Evolutionary conservation across 75 land plant species (phyloP).

Genomic region (Pinus albicaulis): DNA sequence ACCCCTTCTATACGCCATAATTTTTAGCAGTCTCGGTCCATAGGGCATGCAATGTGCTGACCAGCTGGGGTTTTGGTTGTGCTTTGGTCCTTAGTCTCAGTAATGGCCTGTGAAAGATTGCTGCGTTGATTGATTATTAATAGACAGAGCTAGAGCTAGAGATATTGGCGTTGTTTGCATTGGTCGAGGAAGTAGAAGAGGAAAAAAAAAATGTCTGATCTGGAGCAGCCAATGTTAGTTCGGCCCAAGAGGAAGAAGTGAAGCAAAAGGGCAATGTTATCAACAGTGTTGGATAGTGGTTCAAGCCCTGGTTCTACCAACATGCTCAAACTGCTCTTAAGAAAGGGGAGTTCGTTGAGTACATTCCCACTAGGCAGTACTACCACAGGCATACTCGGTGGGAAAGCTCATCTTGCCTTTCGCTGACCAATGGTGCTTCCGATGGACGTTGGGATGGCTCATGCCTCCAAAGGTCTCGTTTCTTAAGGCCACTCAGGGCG

Average conservation of each 20-base stretch:
- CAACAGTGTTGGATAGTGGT: slow-evolving; percentile 92
- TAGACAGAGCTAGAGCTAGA: too few species aligned
- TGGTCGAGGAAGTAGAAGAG: too few species aligned
- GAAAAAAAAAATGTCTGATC: slow-evolving; percentile 33
- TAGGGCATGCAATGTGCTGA: too few species aligned
- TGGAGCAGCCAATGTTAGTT: slow-evolving; percentile 52
- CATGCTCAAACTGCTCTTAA: slow-evolving; percentile 86
- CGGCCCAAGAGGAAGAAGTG: slow-evolving; percentile 90
- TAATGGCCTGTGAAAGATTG: too few species aligned
- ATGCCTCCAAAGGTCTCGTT: slow-evolving; percentile 99
- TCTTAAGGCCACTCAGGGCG: slow-evolving; percentile 98
- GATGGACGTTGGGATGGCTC: slow-evolving; percentile 84
- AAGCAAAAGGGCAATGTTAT: slow-evolving; percentile 86
- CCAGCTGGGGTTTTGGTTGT: too few species aligned
- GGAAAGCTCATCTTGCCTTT: slow-evolving; percentile 97
- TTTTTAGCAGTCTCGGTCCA: too few species aligned
- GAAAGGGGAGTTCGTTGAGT: slow-evolving; percentile 93
- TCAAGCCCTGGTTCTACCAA: slow-evolving; percentile 98
- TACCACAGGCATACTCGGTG: slow-evolving; percentile 94
- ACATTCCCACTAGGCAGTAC: slow-evolving; percentile 90
- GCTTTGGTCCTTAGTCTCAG: too few species aligned
- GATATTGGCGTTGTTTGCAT: too few species aligned
- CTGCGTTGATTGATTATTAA: too few species aligned
- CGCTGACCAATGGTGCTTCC: slow-evolving; percentile 94
- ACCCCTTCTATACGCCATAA: too few species aligned